Evolutionary conservation across 2,329 filamentous ascomycete species (phyloP), one percentile per base, ranked within the genome.

Genomic region (Lecanicillium sp.): DNA sequence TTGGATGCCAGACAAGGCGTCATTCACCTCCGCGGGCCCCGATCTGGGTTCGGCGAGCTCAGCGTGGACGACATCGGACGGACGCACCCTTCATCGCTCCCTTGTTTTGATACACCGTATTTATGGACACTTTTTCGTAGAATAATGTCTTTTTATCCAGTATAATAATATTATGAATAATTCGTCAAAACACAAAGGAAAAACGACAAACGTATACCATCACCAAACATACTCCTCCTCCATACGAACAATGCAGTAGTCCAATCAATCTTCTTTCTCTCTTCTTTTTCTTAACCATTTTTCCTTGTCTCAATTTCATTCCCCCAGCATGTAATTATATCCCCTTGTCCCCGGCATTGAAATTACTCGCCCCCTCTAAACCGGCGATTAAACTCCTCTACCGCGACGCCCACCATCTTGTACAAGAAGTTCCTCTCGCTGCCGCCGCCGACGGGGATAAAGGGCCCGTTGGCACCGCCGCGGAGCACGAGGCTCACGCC

Each of bases 371-470:
- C 64, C 37, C 63, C 63, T 58, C 69, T 72, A 55, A 78, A 84
- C 54, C 79, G 70, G 51, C 79, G 72, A 58, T 85, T 85, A 51
- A 83, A 85, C 67, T 84, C 81, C 58, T 81, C 78, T 37, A 83
- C 81, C 2, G 81, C 81, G 2, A 85, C 69, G 0, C 77, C 80
- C 51, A 85, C 73, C 75, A 83, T 83, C 56, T 71, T 71, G 63
- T 85, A 85, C 54, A 85, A 58, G 59, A 82, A 85, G 2, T 75
- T 72, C 35, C 81, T 67, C 24, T 78, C 75, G 47, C 83, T 87
- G 66, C 96, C 91, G 59, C 95, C 90, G n/a, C 83, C 84, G 5
- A 97, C 86, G 0, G 93, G 93, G 6, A 98, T 83, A 61, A 97
- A 98, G 2, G 93, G 93, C 1, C 93, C 93, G 62, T 95, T 95